Conservation (phyloP, 192 early-diverging fungal species). For the Phycomyces blakesleeanus region DNA sequence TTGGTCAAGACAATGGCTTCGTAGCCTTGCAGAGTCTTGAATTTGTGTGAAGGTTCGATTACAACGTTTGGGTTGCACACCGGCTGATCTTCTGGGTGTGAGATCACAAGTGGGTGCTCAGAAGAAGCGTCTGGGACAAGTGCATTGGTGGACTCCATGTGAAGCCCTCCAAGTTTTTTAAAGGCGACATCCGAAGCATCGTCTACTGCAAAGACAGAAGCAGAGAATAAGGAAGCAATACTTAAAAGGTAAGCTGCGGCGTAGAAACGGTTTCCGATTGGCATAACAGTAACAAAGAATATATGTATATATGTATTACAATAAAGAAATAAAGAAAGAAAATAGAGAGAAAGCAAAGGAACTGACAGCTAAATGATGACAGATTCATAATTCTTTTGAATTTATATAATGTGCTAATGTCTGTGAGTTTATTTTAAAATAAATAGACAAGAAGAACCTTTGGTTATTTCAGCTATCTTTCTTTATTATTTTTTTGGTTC, state of each 20-base stretch:
- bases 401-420: too few species aligned
- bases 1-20: slow-evolving; percentile 26
- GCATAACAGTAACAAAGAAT: too few species aligned
- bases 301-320: too few species aligned
- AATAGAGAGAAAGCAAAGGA: too few species aligned
- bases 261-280: too few species aligned
- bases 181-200: not conserved
- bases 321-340: too few species aligned
- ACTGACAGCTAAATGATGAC: too few species aligned
- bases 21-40: slow-evolving; percentile 15
- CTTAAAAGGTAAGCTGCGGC: not conserved
- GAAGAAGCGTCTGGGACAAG: slow-evolving; percentile 21
- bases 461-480: too few species aligned
- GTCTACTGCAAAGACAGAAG: not conserved
- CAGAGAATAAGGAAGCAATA: not conserved
- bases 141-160: not conserved
- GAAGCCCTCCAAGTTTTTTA: not conserved
- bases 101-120: slow-evolving; percentile 17
- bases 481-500: too few species aligned
- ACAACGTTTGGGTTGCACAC: slow-evolving; percentile 13
- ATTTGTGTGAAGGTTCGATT: not conserved
- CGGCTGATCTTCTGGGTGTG: slow-evolving; percentile 12
- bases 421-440: too few species aligned
- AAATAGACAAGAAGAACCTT: too few species aligned
- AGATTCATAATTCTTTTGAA: too few species aligned